Percentiles rank a stretch among this genome's conserved stretches.
phyloP scores from a whole-genome alignment of 208 protist genomes.

The Acanthamoeba polyphaga region DNA sequence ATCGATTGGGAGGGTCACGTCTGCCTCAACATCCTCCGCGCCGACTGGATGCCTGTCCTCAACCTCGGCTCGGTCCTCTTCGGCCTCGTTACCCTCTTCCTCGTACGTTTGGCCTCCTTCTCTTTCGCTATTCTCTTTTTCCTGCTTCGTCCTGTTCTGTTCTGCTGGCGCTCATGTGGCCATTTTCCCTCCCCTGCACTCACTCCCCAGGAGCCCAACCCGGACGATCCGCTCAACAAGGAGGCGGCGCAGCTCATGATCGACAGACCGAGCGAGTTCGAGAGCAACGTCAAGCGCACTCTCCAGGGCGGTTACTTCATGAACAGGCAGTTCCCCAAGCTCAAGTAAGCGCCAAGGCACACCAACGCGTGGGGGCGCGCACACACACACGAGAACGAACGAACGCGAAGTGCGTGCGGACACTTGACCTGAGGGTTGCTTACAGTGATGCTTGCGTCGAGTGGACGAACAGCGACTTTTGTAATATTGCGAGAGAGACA shows the following conservation, averaged over 20 bases:
- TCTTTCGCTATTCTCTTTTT: not conserved
- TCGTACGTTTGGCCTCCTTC: not conserved
- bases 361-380: not conserved
- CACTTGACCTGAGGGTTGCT: too few relatives aligned
- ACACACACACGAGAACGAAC: not conserved
- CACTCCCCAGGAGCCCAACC: conserved; percentile 88
- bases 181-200: too few relatives aligned
- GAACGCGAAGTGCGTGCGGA: not conserved
- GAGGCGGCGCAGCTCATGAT: conserved; percentile 89
- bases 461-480: not conserved
- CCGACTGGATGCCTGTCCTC: conserved; percentile 92
- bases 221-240: conserved; percentile 92
- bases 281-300: conserved; percentile 85
- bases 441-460: too few relatives aligned
- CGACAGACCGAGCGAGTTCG: conserved; percentile 84
- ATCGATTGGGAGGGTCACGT: conserved; percentile 91
- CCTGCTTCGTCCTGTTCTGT: not conserved
- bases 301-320: conserved; percentile 84
- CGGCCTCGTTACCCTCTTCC: conserved; percentile 84
- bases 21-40: conserved; percentile 92
- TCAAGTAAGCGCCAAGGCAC: conserved; percentile 68
- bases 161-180: too few relatives aligned
- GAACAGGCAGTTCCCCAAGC: conserved; percentile 85
- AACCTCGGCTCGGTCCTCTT: conserved; percentile 90
- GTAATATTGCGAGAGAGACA: not conserved